A percentile compares a stretch with the other conserved stretches of the same genome.
These are phyloP conservation scores for Podosphaera fusca DNA, from an alignment of 2,329 filamentous ascomycete genomes.

Conservation along the genomic window DNA sequence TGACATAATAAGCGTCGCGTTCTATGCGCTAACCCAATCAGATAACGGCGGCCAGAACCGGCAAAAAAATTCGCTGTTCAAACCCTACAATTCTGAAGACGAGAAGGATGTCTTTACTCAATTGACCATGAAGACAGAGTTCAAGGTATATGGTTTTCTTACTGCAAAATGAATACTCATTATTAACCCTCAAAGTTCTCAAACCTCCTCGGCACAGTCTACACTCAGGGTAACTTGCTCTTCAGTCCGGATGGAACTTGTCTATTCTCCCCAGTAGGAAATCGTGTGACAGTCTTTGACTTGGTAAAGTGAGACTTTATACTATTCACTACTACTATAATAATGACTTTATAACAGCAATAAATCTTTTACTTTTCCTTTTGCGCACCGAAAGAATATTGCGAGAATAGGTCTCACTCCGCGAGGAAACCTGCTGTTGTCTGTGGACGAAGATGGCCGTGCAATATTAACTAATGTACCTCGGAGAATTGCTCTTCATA, in stretches of 20 bases:
- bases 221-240: constrained; percentile 89
- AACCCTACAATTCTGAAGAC: neutral
- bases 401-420: constrained; percentile 70
- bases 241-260: constrained; percentile 93
- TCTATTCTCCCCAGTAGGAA: constrained; percentile 88
- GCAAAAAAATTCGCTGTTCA: neutral
- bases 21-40: neutral
- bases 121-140: constrained; percentile 87
- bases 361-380: constrained; percentile 68
- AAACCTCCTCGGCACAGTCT: constrained; percentile 93
- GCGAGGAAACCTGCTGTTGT: constrained; percentile 73
- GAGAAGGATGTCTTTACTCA: constrained; percentile 9
- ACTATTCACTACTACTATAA: neutral
- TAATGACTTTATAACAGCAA: constrained; percentile 29
- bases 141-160: constrained; percentile 41
- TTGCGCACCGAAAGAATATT: constrained; percentile 88
- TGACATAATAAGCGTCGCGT: constrained; percentile 4
- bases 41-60: neutral
- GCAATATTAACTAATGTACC: constrained; percentile 82
- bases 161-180: neutral
- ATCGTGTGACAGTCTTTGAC: constrained; percentile 88
- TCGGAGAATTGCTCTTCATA: constrained; percentile 67
- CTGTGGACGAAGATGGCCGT: constrained; percentile 81
- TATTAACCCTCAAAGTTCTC: constrained; percentile 45
- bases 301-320: constrained; percentile 50